Base-by-base conservation (phyloP, 768 basidiomycete genomes). In the Amanita rubescens region DNA sequence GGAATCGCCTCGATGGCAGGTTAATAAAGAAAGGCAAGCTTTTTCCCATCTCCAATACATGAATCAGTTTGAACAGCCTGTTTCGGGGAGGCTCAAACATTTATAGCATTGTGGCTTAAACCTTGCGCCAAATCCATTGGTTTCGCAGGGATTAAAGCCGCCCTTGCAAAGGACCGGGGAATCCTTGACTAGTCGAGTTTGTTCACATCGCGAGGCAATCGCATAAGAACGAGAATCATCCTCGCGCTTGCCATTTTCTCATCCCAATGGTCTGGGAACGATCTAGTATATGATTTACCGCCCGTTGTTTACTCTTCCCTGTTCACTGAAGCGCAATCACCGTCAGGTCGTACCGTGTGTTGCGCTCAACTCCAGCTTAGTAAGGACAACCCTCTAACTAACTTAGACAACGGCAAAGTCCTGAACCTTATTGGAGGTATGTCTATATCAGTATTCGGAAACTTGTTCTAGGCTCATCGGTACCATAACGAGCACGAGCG, bases 1-100 rank as follows among this genome's bases (percentile, higher is more conserved):
- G 33, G 88, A 90, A 64, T 84, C 82, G 1, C 87, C 89, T 22
- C 78, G 87, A 69, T 90, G 77, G 78, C 69, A 88, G 39, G 61
- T 88, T 55, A 78, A 73, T 66, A 84, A 85, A 63, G 87, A 86
- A 17, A 61, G 62, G 66, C 65, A 42, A 49, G 63, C 27, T 10
- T 17, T n/a, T 10, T 5, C 32, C 12, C 14, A 30, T 41, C 15
- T 24, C 8, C 50, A 11, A 19, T 17, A 33, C 19, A n/a, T 32
- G 5, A 20, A 24, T 1, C 12, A 3, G 8, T 34, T 30, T 55
- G 12, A 48, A 38, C 17, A 11, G 24, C 32, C 25, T 50, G 32
- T 38, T 34, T 3, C 51, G 67, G 75, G 43, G 69, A 76, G 20
- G 73, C 71, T 9, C 66, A 80, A 54, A 82, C 83, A 0, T 66